These are phyloP conservation scores for Triticum dicoccoides DNA, from an alignment of 176 grass and related monocot genomes.

Conservation along the genomic window DNA sequence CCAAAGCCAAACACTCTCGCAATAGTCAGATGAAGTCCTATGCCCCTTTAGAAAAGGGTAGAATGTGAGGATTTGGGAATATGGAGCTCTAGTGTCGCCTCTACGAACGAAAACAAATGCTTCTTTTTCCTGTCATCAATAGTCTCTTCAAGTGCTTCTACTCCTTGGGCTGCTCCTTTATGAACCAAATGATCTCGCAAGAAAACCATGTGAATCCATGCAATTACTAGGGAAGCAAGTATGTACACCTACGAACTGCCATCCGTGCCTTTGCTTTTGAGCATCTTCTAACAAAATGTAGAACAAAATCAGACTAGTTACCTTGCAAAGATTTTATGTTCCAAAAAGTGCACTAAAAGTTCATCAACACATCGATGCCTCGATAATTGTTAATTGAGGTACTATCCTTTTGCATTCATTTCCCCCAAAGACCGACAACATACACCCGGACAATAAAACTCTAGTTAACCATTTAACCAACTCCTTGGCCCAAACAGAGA, in stretches of 20 bases:
- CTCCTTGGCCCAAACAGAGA: neutral
- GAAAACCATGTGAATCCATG: neutral
- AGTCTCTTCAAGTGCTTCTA: neutral
- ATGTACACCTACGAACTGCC: neutral
- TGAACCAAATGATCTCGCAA: neutral
- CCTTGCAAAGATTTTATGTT: neutral
- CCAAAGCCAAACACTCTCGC: neutral
- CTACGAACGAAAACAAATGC: neutral
- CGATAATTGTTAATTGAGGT: conserved; percentile 20
- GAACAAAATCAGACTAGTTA: too few relatives aligned
- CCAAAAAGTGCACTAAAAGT: neutral
- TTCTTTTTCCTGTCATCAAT: too few relatives aligned
- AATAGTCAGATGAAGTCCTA: neutral
- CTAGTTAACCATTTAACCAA: conserved; percentile 32
- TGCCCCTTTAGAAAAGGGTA: neutral
- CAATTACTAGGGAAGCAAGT: neutral
- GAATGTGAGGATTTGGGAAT: too few relatives aligned
- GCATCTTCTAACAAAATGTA: too few relatives aligned
- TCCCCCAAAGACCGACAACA: neutral
- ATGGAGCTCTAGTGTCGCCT: neutral
- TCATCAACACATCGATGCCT: neutral
- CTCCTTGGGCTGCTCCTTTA: neutral
- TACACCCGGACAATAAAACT: neutral
- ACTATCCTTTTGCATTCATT: neutral
- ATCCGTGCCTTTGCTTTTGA: too few relatives aligned